These are phyloP conservation scores for Paspalum vaginatum DNA, from an alignment of 176 grass and related monocot species.

Conservation along the genomic window DNA sequence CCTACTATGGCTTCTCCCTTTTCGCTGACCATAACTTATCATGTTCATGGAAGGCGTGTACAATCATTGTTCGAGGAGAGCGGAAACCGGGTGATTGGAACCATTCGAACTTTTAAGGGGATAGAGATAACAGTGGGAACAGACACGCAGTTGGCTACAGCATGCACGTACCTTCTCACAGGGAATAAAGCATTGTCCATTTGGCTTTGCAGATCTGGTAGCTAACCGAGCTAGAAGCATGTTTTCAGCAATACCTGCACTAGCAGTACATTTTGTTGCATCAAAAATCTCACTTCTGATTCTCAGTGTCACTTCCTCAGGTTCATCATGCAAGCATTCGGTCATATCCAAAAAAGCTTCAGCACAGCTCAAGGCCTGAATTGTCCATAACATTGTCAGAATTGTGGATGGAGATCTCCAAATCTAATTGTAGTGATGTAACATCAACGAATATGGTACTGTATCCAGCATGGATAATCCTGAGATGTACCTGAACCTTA, in stretches of 20 bases:
- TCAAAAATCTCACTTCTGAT: constrained; percentile 78
- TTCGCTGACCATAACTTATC: too few relatives aligned
- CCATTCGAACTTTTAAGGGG: too few relatives aligned
- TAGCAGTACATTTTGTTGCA: constrained; percentile 84
- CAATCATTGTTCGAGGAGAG: too few relatives aligned
- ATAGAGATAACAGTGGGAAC: constrained; percentile 10
- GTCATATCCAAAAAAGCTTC: constrained; percentile 94
- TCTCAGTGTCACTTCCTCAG: constrained; percentile 53
- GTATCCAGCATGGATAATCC: constrained; percentile 3
- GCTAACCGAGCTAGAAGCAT: constrained; percentile 87
- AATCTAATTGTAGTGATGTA: constrained; percentile 1
- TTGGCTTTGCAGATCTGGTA: constrained; percentile 91
- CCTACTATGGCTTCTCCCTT: too few relatives aligned
- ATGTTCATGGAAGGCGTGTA: too few relatives aligned
- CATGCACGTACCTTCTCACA: constrained; percentile 67
- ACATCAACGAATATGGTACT: constrained; percentile 20
- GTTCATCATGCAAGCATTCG: constrained; percentile 58
- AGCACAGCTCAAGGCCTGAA: constrained; percentile 95
- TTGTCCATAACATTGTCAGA: constrained; percentile 46
- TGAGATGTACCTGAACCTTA: constrained; percentile 77
- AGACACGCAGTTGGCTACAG: not conserved
- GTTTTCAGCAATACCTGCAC: constrained; percentile 90
- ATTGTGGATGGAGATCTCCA: not conserved
- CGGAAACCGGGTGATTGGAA: too few relatives aligned
- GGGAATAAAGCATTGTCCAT: constrained; percentile 84